These are phyloP conservation scores for Phytophthora constricta DNA, from an alignment of 352 stramenopile species.

Conservation along the genomic window DNA sequence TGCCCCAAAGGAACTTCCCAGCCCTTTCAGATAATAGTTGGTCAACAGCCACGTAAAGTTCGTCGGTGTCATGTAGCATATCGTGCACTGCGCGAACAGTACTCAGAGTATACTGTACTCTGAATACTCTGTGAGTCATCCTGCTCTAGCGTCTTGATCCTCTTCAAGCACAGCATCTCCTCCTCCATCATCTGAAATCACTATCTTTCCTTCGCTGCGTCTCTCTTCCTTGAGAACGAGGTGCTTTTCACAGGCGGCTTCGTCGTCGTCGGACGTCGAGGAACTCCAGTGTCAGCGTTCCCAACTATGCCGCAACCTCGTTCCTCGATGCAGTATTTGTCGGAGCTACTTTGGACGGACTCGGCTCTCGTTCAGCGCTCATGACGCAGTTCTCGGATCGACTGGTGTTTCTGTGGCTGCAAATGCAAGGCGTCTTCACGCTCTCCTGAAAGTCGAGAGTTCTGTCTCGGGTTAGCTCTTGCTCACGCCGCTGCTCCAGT, in stretches of 20 bases:
- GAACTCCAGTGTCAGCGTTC: too few species aligned
- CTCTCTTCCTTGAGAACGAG: too few species aligned
- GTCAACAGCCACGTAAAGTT: background rate
- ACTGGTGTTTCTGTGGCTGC: conserved; percentile 39
- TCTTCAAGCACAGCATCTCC: background rate
- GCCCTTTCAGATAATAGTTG: background rate
- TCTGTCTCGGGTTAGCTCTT: conserved; percentile 28
- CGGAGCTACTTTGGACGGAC: conserved; percentile 20
- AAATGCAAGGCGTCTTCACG: conserved; percentile 54
- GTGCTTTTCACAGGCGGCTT: too few species aligned
- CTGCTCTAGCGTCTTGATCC: background rate
- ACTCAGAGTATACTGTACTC: background rate
- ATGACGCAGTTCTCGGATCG: conserved; percentile 22
- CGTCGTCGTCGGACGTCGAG: background rate
- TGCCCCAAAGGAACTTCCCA: background rate
- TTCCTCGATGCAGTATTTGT: too few species aligned
- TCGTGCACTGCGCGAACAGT: background rate
- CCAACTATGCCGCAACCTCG: too few species aligned
- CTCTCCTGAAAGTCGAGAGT: conserved; percentile 40
- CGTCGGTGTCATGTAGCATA: background rate
- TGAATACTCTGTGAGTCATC: too few species aligned
- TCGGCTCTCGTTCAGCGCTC: conserved; percentile 8
- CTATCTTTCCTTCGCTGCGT: too few species aligned
- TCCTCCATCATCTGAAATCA: background rate
- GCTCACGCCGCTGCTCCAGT: conserved; percentile 32